Evolutionary conservation across 2,329 filamentous ascomycete genomes (phyloP).

Genomic region (Trichoderma arundinaceum): DNA sequence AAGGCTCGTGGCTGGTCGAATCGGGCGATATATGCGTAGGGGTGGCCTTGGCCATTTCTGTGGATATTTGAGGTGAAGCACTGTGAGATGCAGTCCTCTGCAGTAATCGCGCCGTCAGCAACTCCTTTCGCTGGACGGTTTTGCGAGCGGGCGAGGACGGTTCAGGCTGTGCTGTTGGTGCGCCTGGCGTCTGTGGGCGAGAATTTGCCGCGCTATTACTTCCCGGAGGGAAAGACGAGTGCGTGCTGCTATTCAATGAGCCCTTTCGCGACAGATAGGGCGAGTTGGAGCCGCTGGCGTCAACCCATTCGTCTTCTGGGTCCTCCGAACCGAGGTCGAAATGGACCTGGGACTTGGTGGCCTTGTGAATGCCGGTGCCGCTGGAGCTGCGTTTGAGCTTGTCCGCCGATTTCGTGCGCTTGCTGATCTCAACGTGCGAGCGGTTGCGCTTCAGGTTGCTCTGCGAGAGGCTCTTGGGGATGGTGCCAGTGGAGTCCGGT

Average conservation of each 20-base stretch:
- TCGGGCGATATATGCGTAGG: slow-evolving; percentile 47
- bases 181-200: slow-evolving; percentile 45
- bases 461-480: slow-evolving; percentile 62
- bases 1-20: slow-evolving; percentile 39
- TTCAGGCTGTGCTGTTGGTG: slow-evolving; percentile 33
- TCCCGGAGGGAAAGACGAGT: slow-evolving; percentile 52
- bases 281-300: slow-evolving; percentile 67
- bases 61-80: slow-evolving; percentile 68
- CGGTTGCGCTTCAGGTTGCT: slow-evolving; percentile 64
- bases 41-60: slow-evolving; percentile 54
- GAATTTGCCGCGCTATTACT: slow-evolving; percentile 42
- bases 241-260: slow-evolving; percentile 57
- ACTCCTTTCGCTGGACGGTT: slow-evolving; percentile 60
- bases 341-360: slow-evolving; percentile 60
- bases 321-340: slow-evolving; percentile 65
- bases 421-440: slow-evolving; percentile 62
- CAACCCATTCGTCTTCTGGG: slow-evolving; percentile 66
- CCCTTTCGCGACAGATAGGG: slow-evolving; percentile 57
- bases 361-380: slow-evolving; percentile 52
- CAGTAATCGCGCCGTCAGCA: slow-evolving; percentile 70
- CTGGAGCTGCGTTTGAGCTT: slow-evolving; percentile 60
- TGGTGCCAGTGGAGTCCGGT: slow-evolving; percentile 51
- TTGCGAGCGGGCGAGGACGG: slow-evolving; percentile 35
- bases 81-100: slow-evolving; percentile 67
- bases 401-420: slow-evolving; percentile 57